These are phyloP conservation scores for Ammopiptanthus mongolicus DNA, from an alignment of 306 rosid genomes.

Conservation along the genomic window DNA sequence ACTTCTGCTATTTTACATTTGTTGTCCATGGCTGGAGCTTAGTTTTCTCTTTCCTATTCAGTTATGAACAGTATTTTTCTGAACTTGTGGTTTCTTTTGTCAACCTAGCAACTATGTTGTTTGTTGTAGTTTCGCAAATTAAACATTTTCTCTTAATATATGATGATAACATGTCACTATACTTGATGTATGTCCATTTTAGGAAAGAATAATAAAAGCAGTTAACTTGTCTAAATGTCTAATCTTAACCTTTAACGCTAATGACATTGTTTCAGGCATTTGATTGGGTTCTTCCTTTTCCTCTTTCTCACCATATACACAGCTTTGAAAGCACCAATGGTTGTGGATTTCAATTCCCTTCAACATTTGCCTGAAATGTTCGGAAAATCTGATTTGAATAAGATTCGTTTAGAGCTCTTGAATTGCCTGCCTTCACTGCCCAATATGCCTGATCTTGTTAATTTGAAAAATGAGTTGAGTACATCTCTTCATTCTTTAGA, in stretches of 20 bases:
- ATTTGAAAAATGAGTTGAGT: constrained; percentile 25
- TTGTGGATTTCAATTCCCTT: constrained; percentile 38
- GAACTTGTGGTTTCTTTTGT: too few species aligned
- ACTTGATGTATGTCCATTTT: neutral
- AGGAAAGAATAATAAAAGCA: too few species aligned
- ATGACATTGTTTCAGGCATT: constrained; percentile 53
- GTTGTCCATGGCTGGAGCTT: too few species aligned
- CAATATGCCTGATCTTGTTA: constrained; percentile 32
- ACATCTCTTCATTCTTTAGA: constrained; percentile 35
- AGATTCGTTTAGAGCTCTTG: constrained; percentile 39
- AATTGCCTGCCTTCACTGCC: constrained; percentile 45
- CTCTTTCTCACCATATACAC: constrained; percentile 54
- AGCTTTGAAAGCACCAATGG: constrained; percentile 36
- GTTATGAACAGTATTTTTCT: too few species aligned
- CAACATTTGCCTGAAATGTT: constrained; percentile 31
- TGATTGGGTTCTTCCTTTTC: constrained; percentile 66
- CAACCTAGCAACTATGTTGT: too few species aligned
- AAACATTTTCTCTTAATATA: too few species aligned
- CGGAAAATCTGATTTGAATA: constrained; percentile 35
- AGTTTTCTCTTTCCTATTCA: too few species aligned
- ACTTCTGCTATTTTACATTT: too few species aligned
- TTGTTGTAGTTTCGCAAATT: too few species aligned
- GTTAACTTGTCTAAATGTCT: neutral
- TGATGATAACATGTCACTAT: neutral
- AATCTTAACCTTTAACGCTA: neutral